These are phyloP conservation scores for Cercospora sp. DNA, from an alignment of 2,329 filamentous ascomycete genomes.

Conservation along the genomic window DNA sequence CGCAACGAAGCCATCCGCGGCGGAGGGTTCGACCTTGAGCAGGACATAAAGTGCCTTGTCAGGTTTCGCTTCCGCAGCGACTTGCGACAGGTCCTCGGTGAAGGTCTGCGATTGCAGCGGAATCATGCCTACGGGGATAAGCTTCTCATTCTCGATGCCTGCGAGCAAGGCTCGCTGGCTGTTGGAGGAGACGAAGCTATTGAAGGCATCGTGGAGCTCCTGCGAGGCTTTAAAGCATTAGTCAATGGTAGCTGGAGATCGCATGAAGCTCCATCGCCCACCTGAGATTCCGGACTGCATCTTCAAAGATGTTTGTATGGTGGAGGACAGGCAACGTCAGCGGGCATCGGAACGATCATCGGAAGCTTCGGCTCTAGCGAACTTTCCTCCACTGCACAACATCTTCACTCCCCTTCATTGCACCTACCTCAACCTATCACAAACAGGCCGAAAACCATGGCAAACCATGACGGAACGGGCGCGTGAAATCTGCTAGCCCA, in stretches of 20 bases:
- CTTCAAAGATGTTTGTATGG: constrained; percentile 29
- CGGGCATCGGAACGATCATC: constrained; percentile 6
- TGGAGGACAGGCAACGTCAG: constrained; percentile 1
- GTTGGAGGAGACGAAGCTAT: constrained; percentile 62
- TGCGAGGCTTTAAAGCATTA: constrained; percentile 60
- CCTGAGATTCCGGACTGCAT: constrained; percentile 82
- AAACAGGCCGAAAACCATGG: background rate
- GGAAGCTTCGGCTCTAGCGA: constrained; percentile 3
- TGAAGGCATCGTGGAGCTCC: constrained; percentile 75
- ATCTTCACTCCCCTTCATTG: background rate
- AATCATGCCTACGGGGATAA: constrained; percentile 62
- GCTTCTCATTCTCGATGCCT: constrained; percentile 67
- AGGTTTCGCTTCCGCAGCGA: constrained; percentile 64
- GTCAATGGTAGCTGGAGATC: background rate
- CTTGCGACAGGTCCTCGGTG: constrained; percentile 61
- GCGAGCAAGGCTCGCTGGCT: constrained; percentile 69
- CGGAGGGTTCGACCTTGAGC: constrained; percentile 63
- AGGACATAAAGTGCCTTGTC: constrained; percentile 72
- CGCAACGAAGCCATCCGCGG: constrained; percentile 57
- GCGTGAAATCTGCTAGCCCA: background rate
- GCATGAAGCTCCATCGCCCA: constrained; percentile 38
- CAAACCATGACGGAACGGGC: background rate
- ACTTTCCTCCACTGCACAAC: background rate
- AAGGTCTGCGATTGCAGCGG: constrained; percentile 57
- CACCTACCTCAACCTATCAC: background rate